Conservation (phyloP, 495 filamentous ascomycete genomes). For the Penicillium pulvis region DNA sequence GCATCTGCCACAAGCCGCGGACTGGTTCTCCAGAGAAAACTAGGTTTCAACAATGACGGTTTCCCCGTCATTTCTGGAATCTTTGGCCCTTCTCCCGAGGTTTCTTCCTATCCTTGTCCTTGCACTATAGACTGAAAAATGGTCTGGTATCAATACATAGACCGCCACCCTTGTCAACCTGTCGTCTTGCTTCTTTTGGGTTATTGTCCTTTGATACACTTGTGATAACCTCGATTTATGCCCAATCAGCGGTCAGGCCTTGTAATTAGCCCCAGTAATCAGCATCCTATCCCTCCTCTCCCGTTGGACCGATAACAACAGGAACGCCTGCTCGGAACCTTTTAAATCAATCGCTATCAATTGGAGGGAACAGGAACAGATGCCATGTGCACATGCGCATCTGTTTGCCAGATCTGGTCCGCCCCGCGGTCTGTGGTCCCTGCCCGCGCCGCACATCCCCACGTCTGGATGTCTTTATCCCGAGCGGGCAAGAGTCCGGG, state of each 20-base stretch:
- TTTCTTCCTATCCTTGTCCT: too few species aligned
- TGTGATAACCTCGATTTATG: constrained; percentile 14
- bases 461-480: constrained; percentile 11
- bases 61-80: not conserved
- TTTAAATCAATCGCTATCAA: constrained; percentile 19
- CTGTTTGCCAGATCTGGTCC: constrained; percentile 17
- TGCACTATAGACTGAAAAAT: not conserved
- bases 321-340: constrained; percentile 2
- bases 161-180: constrained; percentile 8
- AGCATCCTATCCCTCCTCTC: constrained; percentile 25
- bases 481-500: constrained; percentile 23
- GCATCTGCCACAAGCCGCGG: not conserved
- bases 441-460: constrained; percentile 10
- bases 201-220: constrained; percentile 3
- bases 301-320: constrained; percentile 34
- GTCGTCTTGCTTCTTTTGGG: not conserved
- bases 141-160: constrained; percentile 15
- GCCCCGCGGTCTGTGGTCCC: constrained; percentile 8
- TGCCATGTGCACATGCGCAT: constrained; percentile 5
- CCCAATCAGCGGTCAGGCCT: constrained; percentile 26
- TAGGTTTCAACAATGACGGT: constrained; percentile 1
- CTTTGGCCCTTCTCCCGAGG: not conserved
- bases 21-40: not conserved
- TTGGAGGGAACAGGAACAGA: constrained; percentile 7
- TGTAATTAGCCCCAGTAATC: constrained; percentile 27